Percentiles rank a stretch among this genome's conserved stretches.
These are phyloP conservation scores for Kingdonia uniflora DNA, from an alignment of 164 flowering plant species.

Conservation along the genomic window DNA sequence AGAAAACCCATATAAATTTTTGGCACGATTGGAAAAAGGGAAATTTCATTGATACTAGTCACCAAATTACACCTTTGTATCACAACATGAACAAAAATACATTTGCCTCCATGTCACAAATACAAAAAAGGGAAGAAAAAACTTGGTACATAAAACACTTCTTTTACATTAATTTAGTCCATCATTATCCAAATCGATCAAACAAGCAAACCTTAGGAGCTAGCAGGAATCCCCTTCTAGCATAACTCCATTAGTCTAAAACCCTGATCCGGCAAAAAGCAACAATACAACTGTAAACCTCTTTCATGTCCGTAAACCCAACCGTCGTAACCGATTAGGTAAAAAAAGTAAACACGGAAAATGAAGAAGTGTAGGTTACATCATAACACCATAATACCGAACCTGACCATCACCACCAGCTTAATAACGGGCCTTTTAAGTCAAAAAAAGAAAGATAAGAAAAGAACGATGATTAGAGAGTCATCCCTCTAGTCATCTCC, in stretches of 20 bases:
- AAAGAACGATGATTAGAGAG: too few species aligned
- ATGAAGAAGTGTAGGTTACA: background rate
- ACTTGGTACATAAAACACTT: background rate
- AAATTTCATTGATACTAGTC: too few species aligned
- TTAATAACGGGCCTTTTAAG: background rate
- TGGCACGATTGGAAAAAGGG: too few species aligned
- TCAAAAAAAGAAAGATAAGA: background rate
- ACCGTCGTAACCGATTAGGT: background rate
- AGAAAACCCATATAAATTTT: too few species aligned
- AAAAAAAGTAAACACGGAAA: background rate
- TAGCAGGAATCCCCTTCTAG: too few species aligned
- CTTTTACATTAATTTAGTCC: background rate
- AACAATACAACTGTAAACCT: background rate
- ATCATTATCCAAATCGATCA: background rate
- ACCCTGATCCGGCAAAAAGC: background rate
- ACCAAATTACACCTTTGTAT: too few species aligned
- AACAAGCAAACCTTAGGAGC: background rate
- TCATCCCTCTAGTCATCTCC: conserved; percentile 30
- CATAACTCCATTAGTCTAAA: too few species aligned
- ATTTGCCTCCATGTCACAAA: background rate
- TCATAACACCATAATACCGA: background rate
- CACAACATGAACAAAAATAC: background rate
- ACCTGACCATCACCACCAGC: background rate
- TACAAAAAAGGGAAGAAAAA: background rate
- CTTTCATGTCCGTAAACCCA: background rate